phyloP scores from a whole-genome alignment of 495 filamentous ascomycete species.

The Aspergillus panamensis region DNA sequence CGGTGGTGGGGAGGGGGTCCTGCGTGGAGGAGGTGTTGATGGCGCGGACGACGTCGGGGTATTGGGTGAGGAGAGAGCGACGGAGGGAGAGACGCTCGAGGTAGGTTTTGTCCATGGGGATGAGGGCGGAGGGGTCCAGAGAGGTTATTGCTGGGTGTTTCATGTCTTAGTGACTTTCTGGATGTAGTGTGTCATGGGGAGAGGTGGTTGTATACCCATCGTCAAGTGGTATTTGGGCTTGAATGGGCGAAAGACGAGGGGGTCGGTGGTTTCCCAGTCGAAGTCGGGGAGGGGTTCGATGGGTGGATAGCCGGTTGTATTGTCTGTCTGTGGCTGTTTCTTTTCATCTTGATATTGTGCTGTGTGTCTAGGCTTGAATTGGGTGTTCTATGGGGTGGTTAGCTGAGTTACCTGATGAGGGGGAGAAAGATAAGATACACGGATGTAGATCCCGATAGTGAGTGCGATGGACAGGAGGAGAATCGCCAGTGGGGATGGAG shows the following conservation, averaged over 20 bases:
- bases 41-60: conserved; percentile 41
- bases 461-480: conserved; percentile 5
- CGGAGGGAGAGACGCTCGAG: conserved; percentile 50
- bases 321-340: conserved; percentile 1
- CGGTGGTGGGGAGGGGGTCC: conserved; percentile 15
- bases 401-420: background rate
- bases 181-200: background rate
- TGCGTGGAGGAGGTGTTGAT: conserved; percentile 33
- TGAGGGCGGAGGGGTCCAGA: conserved; percentile 53
- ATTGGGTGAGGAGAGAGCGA: conserved; percentile 39
- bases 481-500: background rate
- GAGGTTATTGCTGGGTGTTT: conserved; percentile 39
- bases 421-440: conserved; percentile 15
- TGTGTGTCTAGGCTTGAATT: background rate
- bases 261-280: conserved; percentile 56
- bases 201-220: conserved; percentile 53
- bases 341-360: background rate
- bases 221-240: conserved; percentile 69
- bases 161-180: too few relatives aligned
- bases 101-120: conserved; percentile 63
- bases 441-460: conserved; percentile 14
- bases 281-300: conserved; percentile 58
- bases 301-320: conserved; percentile 16
- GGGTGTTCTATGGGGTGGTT: background rate
- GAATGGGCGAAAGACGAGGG: conserved; percentile 62